phyloP scores from a whole-genome alignment of 2,329 filamentous ascomycete genomes.

The Fusarium aywerte region DNA sequence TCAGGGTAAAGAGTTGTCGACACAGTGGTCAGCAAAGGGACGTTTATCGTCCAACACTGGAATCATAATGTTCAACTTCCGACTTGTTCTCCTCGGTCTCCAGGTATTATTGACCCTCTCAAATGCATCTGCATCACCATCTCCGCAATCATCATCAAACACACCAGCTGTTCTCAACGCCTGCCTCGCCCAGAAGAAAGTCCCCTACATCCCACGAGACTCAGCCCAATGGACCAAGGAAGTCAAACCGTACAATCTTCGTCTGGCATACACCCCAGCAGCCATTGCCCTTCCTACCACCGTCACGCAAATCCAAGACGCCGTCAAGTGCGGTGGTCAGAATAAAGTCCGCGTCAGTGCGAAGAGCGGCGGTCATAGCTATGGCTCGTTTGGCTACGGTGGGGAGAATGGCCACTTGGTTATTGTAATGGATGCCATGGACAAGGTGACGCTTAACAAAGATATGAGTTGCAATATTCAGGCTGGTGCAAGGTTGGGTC shows the following conservation, averaged over 20 bases:
- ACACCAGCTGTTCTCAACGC: conserved; percentile 27
- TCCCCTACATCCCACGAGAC: conserved; percentile 35
- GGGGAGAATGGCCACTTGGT: conserved; percentile 56
- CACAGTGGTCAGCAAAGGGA: neutral
- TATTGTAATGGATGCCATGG: conserved; percentile 55
- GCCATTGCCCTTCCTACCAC: conserved; percentile 49
- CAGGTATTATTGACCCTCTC: neutral
- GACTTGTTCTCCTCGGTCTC: conserved; percentile 16
- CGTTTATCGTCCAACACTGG: neutral
- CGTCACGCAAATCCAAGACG: conserved; percentile 55
- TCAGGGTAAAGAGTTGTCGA: neutral
- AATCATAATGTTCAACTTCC: neutral
- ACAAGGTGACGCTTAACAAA: conserved; percentile 45
- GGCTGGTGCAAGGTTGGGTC: conserved; percentile 62
- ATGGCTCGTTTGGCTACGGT: conserved; percentile 60
- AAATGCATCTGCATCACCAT: neutral
- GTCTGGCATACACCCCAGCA: conserved; percentile 47
- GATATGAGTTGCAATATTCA: conserved; percentile 44
- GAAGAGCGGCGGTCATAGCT: conserved; percentile 64
- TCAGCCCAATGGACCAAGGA: conserved; percentile 50
- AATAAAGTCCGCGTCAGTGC: conserved; percentile 60
- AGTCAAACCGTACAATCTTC: conserved; percentile 50
- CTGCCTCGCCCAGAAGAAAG: conserved; percentile 42
- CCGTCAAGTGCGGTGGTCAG: conserved; percentile 58
- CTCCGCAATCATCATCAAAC: neutral